These are phyloP conservation scores for Phytophthora colocasiae DNA, from an alignment of 352 stramenopile genomes.

Conservation along the genomic window DNA sequence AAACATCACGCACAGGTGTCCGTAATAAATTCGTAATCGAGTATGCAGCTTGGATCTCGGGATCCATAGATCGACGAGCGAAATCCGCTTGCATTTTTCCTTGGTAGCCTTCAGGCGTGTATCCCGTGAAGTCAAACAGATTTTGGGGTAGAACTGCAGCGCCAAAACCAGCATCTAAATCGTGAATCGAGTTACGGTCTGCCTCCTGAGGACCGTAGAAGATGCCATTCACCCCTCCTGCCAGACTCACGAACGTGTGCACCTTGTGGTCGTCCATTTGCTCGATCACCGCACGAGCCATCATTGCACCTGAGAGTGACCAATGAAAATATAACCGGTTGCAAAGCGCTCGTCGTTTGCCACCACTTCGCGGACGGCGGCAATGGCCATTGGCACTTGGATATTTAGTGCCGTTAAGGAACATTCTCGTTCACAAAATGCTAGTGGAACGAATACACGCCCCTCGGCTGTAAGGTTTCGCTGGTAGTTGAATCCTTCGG, in stretches of 20 bases:
- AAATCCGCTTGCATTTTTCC: slow-evolving; percentile 54
- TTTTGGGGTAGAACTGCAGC: slow-evolving; percentile 19
- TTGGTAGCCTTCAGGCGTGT: slow-evolving; percentile 23
- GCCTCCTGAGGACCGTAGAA: slow-evolving; percentile 55
- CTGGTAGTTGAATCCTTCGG: slow-evolving; percentile 27
- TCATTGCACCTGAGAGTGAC: slow-evolving; percentile 53
- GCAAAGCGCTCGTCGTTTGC: slow-evolving; percentile 24
- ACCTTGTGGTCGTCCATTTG: slow-evolving; percentile 67
- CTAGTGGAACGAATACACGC: slow-evolving; percentile 40
- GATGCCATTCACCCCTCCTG: slow-evolving; percentile 47
- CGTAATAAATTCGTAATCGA: slow-evolving; percentile 27
- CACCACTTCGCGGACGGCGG: slow-evolving; percentile 40
- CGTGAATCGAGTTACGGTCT: slow-evolving; percentile 24
- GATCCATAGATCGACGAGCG: slow-evolving; percentile 18
- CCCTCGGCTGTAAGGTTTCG: slow-evolving; percentile 42
- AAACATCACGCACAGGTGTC: slow-evolving; percentile 29
- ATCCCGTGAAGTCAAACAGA: slow-evolving; percentile 46
- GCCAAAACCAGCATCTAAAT: slow-evolving; percentile 30
- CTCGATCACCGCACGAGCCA: slow-evolving; percentile 56
- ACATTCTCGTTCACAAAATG: slow-evolving; percentile 48
- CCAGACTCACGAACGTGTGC: slow-evolving; percentile 54
- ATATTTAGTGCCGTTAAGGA: slow-evolving; percentile 34
- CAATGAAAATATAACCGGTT: slow-evolving; percentile 58
- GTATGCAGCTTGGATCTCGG: slow-evolving; percentile 25
- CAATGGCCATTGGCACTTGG: slow-evolving; percentile 49